phyloP scores from a whole-genome alignment of 495 filamentous ascomycete species.

The Penicillium desertorum region DNA sequence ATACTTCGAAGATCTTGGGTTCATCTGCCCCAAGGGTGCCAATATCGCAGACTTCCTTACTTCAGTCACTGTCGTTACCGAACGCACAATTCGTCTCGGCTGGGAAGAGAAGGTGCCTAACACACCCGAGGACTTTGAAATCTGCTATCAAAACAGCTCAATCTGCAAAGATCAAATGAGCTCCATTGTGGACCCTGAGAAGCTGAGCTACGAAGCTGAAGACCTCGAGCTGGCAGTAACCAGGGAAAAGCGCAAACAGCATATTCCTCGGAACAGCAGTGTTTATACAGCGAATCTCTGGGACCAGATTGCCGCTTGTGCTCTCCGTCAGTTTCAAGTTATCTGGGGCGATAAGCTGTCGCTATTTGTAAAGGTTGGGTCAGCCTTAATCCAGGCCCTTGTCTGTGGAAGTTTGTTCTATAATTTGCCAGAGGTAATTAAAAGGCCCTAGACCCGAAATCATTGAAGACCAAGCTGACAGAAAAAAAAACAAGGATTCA shows the following conservation, averaged over 20 bases:
- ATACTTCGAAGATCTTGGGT: conserved; percentile 74
- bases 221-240: conserved; percentile 43
- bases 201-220: conserved; percentile 44
- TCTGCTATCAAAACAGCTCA: conserved; percentile 65
- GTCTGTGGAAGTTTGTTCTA: conserved; percentile 47
- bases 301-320: conserved; percentile 58
- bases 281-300: conserved; percentile 57
- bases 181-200: conserved; percentile 58
- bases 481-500: neutral
- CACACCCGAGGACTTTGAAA: conserved; percentile 75
- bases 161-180: conserved; percentile 61
- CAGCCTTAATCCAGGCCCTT: conserved; percentile 39
- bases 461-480: neutral
- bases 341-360: conserved; percentile 42
- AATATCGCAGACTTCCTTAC: conserved; percentile 80
- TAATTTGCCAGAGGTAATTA: conserved; percentile 36
- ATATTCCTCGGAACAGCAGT: conserved; percentile 39
- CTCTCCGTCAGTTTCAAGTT: conserved; percentile 43
- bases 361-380: conserved; percentile 27
- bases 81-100: conserved; percentile 63
- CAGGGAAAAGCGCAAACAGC: conserved; percentile 54
- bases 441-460: neutral
- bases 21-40: conserved; percentile 64
- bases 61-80: conserved; percentile 68
- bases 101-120: conserved; percentile 65